These are phyloP conservation scores for Suaeda aralocaspica DNA, from an alignment of 148 eudicot species.

Conservation along the genomic window DNA sequence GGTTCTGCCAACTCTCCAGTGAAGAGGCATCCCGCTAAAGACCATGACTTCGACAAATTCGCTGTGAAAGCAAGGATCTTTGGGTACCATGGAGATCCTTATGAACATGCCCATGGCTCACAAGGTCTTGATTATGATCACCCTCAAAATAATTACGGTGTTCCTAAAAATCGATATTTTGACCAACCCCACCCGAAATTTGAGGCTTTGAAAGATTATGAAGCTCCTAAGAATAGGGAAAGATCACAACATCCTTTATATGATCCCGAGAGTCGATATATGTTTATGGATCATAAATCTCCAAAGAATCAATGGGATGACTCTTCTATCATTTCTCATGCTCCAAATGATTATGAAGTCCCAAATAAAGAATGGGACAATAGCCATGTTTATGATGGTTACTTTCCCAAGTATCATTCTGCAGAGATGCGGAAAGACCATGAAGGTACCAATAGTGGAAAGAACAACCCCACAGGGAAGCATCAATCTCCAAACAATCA, in stretches of 20 bases:
- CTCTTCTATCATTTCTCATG: not conserved
- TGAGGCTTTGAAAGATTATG: constrained; percentile 2
- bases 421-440: not conserved
- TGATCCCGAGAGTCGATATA: not conserved
- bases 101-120: not conserved
- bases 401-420: not conserved
- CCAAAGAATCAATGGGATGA: constrained; percentile 9
- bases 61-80: constrained; percentile 11
- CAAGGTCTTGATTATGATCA: constrained; percentile 12
- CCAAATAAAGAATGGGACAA: not conserved
- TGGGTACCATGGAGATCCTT: constrained; percentile 17
- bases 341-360: not conserved
- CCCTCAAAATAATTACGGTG: constrained; percentile 20
- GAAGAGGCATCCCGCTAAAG: not conserved
- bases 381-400: constrained; percentile 1
- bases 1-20: constrained; percentile 10
- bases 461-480: not conserved
- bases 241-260: not conserved
- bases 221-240: constrained; percentile 8
- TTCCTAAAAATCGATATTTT: constrained; percentile 1
- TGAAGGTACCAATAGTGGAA: not conserved
- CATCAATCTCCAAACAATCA: not conserved
- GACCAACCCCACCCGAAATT: not conserved
- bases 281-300: not conserved
- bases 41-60: not conserved